These are phyloP conservation scores for Neurospora tetraspora DNA, from an alignment of 495 filamentous ascomycete genomes.

Conservation along the genomic window DNA sequence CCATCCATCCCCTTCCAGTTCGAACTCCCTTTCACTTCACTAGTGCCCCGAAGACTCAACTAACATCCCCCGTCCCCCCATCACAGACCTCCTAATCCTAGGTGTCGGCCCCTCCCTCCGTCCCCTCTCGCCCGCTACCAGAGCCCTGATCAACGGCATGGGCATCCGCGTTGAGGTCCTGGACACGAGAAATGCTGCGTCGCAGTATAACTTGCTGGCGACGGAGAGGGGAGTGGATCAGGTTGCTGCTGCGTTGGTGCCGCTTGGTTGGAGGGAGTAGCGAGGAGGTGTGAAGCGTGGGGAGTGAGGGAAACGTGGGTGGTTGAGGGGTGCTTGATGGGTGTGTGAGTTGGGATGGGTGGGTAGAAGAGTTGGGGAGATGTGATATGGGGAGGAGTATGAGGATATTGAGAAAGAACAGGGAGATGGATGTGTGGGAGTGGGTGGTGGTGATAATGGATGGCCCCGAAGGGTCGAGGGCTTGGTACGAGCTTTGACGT, in stretches of 20 bases:
- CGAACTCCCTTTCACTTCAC: too few relatives aligned
- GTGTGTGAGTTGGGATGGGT: too few relatives aligned
- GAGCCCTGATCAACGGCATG: conserved; percentile 58
- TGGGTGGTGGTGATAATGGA: too few relatives aligned
- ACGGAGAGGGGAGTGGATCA: conserved; percentile 71
- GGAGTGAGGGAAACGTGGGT: too few relatives aligned
- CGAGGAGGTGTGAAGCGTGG: too few relatives aligned
- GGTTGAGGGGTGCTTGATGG: too few relatives aligned
- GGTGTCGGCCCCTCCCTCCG: conserved; percentile 68
- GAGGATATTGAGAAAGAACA: too few relatives aligned
- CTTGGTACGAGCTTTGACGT: too few relatives aligned
- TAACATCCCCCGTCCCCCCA: neutral
- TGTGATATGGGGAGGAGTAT: neutral
- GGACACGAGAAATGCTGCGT: conserved; percentile 89
- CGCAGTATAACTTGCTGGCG: conserved; percentile 78
- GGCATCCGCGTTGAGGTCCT: conserved; percentile 82
- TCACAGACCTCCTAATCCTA: conserved; percentile 74
- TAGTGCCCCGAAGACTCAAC: neutral
- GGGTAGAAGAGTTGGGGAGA: neutral
- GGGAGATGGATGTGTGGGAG: too few relatives aligned
- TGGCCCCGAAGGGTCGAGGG: neutral
- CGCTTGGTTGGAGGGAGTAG: conserved; percentile 71
- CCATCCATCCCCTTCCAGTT: too few relatives aligned
- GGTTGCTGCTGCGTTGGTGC: conserved; percentile 83
- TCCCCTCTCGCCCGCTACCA: conserved; percentile 66